Conservation (phyloP, 805 yeast species). For the Torulaspora gathmanii region DNA sequence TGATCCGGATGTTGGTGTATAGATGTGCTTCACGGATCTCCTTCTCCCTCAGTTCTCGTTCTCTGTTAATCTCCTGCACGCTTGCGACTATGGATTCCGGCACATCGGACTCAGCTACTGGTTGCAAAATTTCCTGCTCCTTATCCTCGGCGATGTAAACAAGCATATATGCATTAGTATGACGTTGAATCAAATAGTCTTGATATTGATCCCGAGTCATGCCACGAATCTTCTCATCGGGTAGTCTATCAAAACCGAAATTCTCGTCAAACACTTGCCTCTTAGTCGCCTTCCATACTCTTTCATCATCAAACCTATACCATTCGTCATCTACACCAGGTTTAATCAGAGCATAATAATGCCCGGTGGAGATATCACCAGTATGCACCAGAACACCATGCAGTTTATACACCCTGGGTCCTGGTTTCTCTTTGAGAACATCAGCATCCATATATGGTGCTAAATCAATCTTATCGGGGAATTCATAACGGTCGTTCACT, state of each 20-base stretch:
- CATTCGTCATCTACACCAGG: constrained; percentile 68
- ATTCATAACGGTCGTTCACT: constrained; percentile 88
- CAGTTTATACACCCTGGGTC: constrained; percentile 71
- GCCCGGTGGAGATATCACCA: constrained; percentile 95
- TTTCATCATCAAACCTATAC: constrained; percentile 94
- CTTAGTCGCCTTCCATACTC: constrained; percentile 80
- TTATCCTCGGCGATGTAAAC: constrained; percentile 75
- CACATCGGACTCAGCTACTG: constrained; percentile 48
- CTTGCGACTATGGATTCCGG: constrained; percentile 68
- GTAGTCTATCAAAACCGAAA: constrained; percentile 70
- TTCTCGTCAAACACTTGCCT: constrained; percentile 87
- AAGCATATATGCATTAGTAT: constrained; percentile 95
- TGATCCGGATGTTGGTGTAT: constrained; percentile 54
- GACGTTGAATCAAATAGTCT: constrained; percentile 64
- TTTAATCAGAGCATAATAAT: constrained; percentile 88
- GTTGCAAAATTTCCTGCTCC: constrained; percentile 54
- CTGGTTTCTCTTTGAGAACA: constrained; percentile 34
- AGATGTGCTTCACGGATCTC: constrained; percentile 70
- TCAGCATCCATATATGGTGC: constrained; percentile 67
- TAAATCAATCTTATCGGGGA: constrained; percentile 76
- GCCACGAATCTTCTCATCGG: constrained; percentile 45
- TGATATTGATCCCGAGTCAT: constrained; percentile 58
- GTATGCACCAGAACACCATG: constrained; percentile 95
- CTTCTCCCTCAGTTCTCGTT: constrained; percentile 47
- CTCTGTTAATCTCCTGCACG: constrained; percentile 58